A percentile compares a stretch with the other conserved stretches of the same genome.
These are phyloP conservation scores for Colletotrichum nymphaeae DNA, from an alignment of 2,329 filamentous ascomycete species.

Conservation along the genomic window DNA sequence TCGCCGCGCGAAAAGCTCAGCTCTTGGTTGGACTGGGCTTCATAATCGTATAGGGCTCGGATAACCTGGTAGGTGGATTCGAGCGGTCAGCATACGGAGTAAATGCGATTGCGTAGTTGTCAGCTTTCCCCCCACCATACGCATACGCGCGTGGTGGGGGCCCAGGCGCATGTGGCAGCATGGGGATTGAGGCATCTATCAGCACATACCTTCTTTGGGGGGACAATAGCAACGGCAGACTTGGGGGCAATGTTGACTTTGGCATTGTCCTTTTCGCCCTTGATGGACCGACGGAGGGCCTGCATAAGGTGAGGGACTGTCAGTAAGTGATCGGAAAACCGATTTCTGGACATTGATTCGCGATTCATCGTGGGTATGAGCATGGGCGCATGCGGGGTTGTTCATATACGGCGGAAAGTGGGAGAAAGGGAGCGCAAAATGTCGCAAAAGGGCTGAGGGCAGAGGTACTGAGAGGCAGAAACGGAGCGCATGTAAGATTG, in stretches of 20 bases:
- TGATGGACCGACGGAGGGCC: slow-evolving; percentile 89
- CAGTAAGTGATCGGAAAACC: slow-evolving; percentile 44
- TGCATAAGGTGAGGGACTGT: slow-evolving; percentile 61
- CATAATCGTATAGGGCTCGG: slow-evolving; percentile 94
- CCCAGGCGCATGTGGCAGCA: background rate
- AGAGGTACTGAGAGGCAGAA: background rate
- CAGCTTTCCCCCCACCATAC: slow-evolving; percentile 1
- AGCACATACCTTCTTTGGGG: slow-evolving; percentile 85
- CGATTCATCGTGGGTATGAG: slow-evolving; percentile 34
- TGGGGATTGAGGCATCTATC: slow-evolving; percentile 37
- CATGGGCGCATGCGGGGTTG: slow-evolving; percentile 33
- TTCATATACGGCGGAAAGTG: slow-evolving; percentile 30
- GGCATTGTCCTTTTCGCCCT: slow-evolving; percentile 84
- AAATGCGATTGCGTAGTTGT: background rate
- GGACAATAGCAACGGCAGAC: slow-evolving; percentile 87
- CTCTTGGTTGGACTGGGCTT: slow-evolving; percentile 80
- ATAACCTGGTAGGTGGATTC: slow-evolving; percentile 76
- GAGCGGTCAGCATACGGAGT: slow-evolving; percentile 37
- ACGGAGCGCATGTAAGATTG: slow-evolving; percentile 4
- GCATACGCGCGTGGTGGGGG: background rate
- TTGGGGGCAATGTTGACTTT: slow-evolving; percentile 86
- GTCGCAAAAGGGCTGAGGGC: background rate
- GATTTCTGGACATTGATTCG: slow-evolving; percentile 32
- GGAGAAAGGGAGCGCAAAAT: slow-evolving; percentile 19
- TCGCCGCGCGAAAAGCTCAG: slow-evolving; percentile 94